These are phyloP conservation scores for Vicia faba DNA, from an alignment of 306 rosid genomes.

Conservation along the genomic window DNA sequence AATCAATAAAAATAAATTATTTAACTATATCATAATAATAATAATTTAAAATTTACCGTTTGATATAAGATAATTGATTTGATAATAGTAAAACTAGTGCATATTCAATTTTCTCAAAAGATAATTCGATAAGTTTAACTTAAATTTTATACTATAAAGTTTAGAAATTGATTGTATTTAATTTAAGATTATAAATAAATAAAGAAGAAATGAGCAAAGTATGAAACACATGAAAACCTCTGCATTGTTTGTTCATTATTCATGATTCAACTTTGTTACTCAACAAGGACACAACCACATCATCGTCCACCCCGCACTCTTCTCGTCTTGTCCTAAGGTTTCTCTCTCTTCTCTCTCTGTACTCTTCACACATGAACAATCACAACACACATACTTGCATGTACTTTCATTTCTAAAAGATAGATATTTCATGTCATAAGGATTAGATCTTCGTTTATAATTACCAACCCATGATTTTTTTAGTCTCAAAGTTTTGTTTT, in stretches of 20 bases:
- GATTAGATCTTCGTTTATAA: conserved; percentile 40
- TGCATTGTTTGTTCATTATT: not conserved
- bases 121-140: too few relatives aligned
- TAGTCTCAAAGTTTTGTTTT: not conserved
- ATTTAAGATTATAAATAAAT: too few relatives aligned
- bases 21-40: too few relatives aligned
- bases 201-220: not conserved
- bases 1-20: too few relatives aligned
- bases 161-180: too few relatives aligned
- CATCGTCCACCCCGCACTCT: conserved; percentile 26
- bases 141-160: too few relatives aligned
- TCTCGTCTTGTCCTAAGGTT: conserved; percentile 41
- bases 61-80: too few relatives aligned
- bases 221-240: conserved; percentile 13
- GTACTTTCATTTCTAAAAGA: not conserved
- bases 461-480: conserved; percentile 16
- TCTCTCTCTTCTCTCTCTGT: not conserved
- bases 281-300: conserved; percentile 19
- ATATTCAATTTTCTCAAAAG: too few relatives aligned
- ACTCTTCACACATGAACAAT: not conserved
- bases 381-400: not conserved
- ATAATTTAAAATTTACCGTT: too few relatives aligned
- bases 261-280: conserved; percentile 29
- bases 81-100: too few relatives aligned
- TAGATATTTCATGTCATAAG: conserved; percentile 12